Base-by-base conservation (phyloP, 495 filamentous ascomycete genomes). In the Daldinia loculata region DNA sequence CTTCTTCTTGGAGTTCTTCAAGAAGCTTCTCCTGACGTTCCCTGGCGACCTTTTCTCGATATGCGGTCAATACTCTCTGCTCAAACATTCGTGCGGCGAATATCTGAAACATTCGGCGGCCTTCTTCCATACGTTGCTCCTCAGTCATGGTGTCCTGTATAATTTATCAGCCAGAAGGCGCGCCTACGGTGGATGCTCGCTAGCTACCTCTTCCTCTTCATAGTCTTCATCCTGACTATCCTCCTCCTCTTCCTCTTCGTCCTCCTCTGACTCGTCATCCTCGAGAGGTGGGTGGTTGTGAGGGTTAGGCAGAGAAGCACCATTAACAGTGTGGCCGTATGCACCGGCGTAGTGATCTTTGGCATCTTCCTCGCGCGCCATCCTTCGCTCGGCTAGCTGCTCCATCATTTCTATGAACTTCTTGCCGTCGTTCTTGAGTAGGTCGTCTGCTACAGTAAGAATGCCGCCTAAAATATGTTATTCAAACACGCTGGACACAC, bases 331-430 rank as follows among this genome's bases (percentile, higher is more conserved):
- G 70, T 85, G 84, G 53, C 82, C 84, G 70, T 92, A 91, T 56
- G 43, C 43, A 11, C 84, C 88, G 67, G 84, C 81, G 60, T 82
- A 85, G 76, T 90, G 89, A 64, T 89, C 91, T 74, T 91, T 89
- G 15, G 93, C 92, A 77, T 98, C 94, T 79, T 95, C 93, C 81
- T 99, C 95, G 36, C 95, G 90, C 71, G 93, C 91, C 94, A 99
- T 98, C 70, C 95, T 89, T 64, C 95, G 91, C 81, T 99, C 96
- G 11, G 95, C 96, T 73, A 99, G 87, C 78, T 98, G 94, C 78
- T 99, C 95, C 96, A 99, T 99, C 95, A 99, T 98, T 80, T 99
- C 95, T 80, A 99, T 99, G 84, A 99, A 99, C 77, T 97, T 97
- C 80, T 97, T 97, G 77, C 95, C 95, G 78, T 99, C 95, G 79